phyloP scores from a whole-genome alignment of 163 green algal species.

The Chlamydomonas reinhardtii region DNA sequence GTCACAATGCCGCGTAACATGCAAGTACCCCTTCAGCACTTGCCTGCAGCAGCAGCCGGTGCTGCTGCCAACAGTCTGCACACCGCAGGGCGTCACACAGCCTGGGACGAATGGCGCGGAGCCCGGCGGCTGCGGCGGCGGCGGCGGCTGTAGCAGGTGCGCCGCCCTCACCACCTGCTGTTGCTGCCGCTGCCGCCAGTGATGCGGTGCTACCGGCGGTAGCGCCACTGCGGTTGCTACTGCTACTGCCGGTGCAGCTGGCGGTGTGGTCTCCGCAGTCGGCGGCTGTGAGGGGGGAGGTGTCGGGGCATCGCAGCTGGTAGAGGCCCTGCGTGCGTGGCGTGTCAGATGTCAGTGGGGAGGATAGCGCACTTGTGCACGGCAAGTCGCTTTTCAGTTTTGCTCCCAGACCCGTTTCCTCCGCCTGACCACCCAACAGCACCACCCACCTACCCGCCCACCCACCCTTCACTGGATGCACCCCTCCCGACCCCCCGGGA shows the following conservation, averaged over 20 bases:
- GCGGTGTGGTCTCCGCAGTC: background rate
- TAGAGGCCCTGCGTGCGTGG: slow-evolving; percentile 1
- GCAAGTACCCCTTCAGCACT: background rate
- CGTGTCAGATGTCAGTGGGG: too few species aligned
- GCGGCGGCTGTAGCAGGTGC: background rate
- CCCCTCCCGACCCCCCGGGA: too few species aligned
- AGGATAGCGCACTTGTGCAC: too few species aligned
- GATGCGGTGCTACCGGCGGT: background rate
- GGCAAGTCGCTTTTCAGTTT: too few species aligned
- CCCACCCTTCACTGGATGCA: too few species aligned
- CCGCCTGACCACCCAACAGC: too few species aligned
- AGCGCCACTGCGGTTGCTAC: too few species aligned
- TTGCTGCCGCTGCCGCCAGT: background rate
- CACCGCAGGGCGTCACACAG: slow-evolving; percentile 2
- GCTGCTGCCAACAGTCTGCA: background rate
- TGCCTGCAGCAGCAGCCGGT: slow-evolving; percentile 17
- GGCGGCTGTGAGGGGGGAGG: background rate
- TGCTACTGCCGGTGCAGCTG: background rate
- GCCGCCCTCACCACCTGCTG: background rate
- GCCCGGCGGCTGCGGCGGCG: background rate
- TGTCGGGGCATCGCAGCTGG: slow-evolving; percentile 24
- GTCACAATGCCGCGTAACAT: too few species aligned
- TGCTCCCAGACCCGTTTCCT: too few species aligned
- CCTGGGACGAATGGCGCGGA: background rate
- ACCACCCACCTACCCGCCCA: too few species aligned